Base-by-base conservation (phyloP, 2,329 filamentous ascomycete species). In the Trichoderma harzianum region DNA sequence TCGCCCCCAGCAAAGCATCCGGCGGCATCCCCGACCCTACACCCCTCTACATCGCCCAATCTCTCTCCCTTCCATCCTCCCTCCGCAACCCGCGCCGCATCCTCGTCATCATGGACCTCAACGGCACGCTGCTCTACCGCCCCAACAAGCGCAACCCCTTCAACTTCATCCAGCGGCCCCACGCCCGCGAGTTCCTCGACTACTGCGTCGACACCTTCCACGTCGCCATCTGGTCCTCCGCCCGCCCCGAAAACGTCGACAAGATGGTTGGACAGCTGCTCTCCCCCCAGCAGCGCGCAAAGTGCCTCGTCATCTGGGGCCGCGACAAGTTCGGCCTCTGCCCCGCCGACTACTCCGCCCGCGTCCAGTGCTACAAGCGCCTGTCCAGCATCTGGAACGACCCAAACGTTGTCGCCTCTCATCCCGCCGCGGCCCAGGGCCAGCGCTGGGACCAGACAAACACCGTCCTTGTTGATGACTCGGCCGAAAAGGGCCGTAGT, bases 191-290 rank as follows among this genome's bases (percentile, higher is more conserved):
- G 0, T 98, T 99, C 80, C 83, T 98, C 4, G 78, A 86, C 32
- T 93, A 94, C 79, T 88, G 95, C 75, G 86, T 97, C 75, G 82
- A 87, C 14, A 90, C 91, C 72, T 95, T 97, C 83, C 85, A 86
- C 67, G 91, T 97, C 34, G 93, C 94, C 83, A 89, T 98, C 72
- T 99, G 95, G 94, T 97, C 95, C 1, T 97, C 93, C 7, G 94
- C 95, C 0, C 88, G 86, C 24, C 91, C 90, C 0, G 81, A 87
- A 1, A 98, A 96, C 74, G 93, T 97, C 16, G 75, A 81, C 10
- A 83, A 82, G 43, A 93, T 97, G 85, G 89, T 93, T 73, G 81
- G 83, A 3, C 83, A 88, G 63, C 86, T 97, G 0, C 86, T 97
- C 72, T 83, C 85, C 0, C 80, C 82, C 0, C 78, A 85, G 1